Evolutionary conservation across 1,284 basidiomycete genomes (phyloP).

Genomic region (Cerrena zonata): DNA sequence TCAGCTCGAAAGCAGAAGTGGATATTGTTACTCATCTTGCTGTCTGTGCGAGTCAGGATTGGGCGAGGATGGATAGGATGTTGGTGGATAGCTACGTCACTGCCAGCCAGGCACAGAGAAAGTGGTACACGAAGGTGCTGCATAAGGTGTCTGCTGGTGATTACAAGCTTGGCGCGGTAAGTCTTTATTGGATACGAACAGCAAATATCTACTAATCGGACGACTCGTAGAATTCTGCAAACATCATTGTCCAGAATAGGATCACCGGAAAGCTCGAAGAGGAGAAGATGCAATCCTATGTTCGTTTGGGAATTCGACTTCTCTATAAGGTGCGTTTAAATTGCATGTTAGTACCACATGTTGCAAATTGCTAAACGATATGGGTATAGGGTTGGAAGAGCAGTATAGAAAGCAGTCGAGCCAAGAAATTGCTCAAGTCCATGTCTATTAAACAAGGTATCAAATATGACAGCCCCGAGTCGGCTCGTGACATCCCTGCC

Average conservation of each 20-base stretch:
- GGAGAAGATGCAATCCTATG: conserved; percentile 97
- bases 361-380: no score
- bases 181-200: conserved; percentile 36
- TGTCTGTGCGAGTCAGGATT: conserved; percentile 89
- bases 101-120: conserved; percentile 90
- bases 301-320: conserved; percentile 85
- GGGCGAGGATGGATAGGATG: conserved; percentile 82
- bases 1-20: conserved; percentile 82
- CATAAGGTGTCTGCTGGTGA: conserved; percentile 79
- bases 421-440: conserved; percentile 77
- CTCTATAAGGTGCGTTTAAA: conserved; percentile 75
- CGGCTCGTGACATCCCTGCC: conserved; percentile 74
- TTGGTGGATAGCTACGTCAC: conserved; percentile 96
- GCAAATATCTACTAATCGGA: no score
- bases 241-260: conserved; percentile 93
- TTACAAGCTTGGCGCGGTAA: conserved; percentile 84
- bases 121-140: conserved; percentile 90
- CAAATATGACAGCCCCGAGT: conserved; percentile 87
- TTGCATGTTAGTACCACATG: no score
- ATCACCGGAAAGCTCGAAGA: conserved; percentile 88
- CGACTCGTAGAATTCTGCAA: conserved; percentile 73
- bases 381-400: conserved; percentile 68
- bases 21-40: conserved; percentile 93
- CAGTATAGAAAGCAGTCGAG: conserved; percentile 87
- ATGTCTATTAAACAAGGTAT: conserved; percentile 90